phyloP scores from a whole-genome alignment of 2,329 filamentous ascomycete genomes.

The Epichloe gansuensis region DNA sequence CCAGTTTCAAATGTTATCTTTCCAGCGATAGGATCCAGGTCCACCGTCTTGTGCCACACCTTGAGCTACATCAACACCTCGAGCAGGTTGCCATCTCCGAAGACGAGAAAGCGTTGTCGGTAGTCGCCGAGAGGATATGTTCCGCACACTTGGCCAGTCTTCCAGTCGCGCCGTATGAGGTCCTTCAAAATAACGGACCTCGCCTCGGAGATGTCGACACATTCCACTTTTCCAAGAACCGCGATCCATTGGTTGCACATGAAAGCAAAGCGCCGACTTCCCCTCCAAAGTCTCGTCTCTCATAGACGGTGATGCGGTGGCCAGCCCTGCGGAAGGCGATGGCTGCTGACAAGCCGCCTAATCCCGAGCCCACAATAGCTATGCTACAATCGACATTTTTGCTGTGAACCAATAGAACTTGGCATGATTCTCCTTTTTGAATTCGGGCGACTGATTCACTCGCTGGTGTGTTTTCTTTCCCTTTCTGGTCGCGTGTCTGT shows the following conservation, averaged over 20 bases:
- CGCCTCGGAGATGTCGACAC: slow-evolving; percentile 42
- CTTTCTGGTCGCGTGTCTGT: not conserved
- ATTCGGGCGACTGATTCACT: not conserved
- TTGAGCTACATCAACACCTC: slow-evolving; percentile 17
- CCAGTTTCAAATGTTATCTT: slow-evolving; percentile 38
- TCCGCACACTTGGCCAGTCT: slow-evolving; percentile 45
- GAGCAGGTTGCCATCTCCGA: too few relatives aligned
- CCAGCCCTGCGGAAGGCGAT: slow-evolving; percentile 27
- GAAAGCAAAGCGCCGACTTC: slow-evolving; percentile 51
- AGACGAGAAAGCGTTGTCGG: slow-evolving; percentile 33
- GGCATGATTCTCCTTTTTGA: not conserved
- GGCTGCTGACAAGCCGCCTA: slow-evolving; percentile 26
- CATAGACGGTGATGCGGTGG: slow-evolving; percentile 42
- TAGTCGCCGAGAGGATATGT: slow-evolving; percentile 49
- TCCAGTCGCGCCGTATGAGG: slow-evolving; percentile 51
- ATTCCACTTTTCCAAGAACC: slow-evolving; percentile 50
- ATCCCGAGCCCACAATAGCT: slow-evolving; percentile 25
- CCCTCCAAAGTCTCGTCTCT: slow-evolving; percentile 47
- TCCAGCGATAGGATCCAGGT: slow-evolving; percentile 37
- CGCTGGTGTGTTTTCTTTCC: not conserved
- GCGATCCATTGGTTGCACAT: slow-evolving; percentile 51
- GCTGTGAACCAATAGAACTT: not conserved
- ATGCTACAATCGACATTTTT: slow-evolving; percentile 17
- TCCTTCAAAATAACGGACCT: slow-evolving; percentile 46
- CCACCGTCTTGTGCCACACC: slow-evolving; percentile 37